Conservation (phyloP, 129 eudicot genomes). For the Rutidosis leptorrhynchoides region DNA sequence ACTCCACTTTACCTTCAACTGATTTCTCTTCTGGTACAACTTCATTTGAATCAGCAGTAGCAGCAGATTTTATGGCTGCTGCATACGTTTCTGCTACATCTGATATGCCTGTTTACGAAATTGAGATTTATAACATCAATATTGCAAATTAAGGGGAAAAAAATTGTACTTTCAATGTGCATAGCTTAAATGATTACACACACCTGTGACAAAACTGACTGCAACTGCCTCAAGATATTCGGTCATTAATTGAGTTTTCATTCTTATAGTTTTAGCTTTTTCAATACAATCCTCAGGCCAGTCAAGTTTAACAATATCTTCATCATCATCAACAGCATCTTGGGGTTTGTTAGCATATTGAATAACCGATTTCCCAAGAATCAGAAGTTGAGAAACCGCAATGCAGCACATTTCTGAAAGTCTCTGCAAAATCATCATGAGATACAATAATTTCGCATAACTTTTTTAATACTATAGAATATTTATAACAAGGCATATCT, state of each 20-base stretch:
- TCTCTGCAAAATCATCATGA: conserved; percentile 46
- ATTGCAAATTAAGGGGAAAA: neutral
- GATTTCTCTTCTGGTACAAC: conserved; percentile 50
- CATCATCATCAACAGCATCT: conserved; percentile 36
- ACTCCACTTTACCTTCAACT: conserved; percentile 59
- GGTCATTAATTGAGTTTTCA: conserved; percentile 57
- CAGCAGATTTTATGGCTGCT: conserved; percentile 67
- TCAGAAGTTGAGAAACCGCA: conserved; percentile 70
- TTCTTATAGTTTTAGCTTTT: conserved; percentile 66
- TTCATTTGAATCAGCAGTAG: conserved; percentile 50
- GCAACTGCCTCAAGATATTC: conserved; percentile 69
- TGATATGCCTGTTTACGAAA: conserved; percentile 64
- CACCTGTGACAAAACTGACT: conserved; percentile 86
- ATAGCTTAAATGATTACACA: conserved; percentile 1
- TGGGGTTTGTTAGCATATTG: conserved; percentile 52
- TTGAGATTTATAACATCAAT: neutral
- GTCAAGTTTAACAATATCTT: conserved; percentile 47
- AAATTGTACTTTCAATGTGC: neutral
- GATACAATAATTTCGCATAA: neutral
- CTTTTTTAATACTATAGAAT: neutral
- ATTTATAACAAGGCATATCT: neutral
- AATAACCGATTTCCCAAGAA: conserved; percentile 70
- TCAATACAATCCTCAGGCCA: conserved; percentile 94
- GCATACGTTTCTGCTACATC: conserved; percentile 88
- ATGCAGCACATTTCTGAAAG: conserved; percentile 89